phyloP scores from a whole-genome alignment of 208 protist genomes.

The Trypanosoma platydactyli region DNA sequence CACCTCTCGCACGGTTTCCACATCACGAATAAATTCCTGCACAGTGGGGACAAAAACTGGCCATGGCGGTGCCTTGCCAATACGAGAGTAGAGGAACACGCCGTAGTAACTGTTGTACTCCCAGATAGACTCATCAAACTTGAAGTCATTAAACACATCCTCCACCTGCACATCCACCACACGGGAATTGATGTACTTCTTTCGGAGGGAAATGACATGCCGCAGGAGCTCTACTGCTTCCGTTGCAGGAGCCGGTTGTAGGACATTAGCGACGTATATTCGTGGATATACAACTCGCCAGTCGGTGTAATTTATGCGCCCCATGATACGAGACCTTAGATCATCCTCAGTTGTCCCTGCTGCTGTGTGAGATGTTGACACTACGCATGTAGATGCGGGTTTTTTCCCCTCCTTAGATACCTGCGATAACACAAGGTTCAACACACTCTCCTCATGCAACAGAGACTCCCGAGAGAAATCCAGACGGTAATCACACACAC shows the following conservation, averaged over 20 bases:
- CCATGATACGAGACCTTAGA: constrained; percentile 45
- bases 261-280: constrained; percentile 61
- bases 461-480: constrained; percentile 82
- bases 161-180: constrained; percentile 66
- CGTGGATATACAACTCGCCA: constrained; percentile 79
- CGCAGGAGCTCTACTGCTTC: constrained; percentile 66
- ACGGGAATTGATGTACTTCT: constrained; percentile 66
- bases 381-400: constrained; percentile 14
- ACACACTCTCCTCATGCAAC: constrained; percentile 74
- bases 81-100: constrained; percentile 75
- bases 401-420: constrained; percentile 46
- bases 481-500: constrained; percentile 81
- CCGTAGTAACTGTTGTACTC: constrained; percentile 92
- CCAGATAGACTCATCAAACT: constrained; percentile 83
- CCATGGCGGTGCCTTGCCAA: constrained; percentile 72
- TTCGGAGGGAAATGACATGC: constrained; percentile 63
- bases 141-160: constrained; percentile 81
- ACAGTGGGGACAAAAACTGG: constrained; percentile 73
- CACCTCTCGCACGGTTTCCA: constrained; percentile 60
- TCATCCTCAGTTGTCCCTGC: constrained; percentile 41
- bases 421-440: constrained; percentile 72
- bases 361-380: constrained; percentile 12
- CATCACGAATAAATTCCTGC: constrained; percentile 84
- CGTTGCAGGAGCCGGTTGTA: constrained; percentile 12
- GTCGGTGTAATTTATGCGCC: constrained; percentile 72